Percentiles rank a stretch among this genome's conserved stretches.
phyloP scores from a whole-genome alignment of 139 green algal genomes.

The Marvania coccoides region DNA sequence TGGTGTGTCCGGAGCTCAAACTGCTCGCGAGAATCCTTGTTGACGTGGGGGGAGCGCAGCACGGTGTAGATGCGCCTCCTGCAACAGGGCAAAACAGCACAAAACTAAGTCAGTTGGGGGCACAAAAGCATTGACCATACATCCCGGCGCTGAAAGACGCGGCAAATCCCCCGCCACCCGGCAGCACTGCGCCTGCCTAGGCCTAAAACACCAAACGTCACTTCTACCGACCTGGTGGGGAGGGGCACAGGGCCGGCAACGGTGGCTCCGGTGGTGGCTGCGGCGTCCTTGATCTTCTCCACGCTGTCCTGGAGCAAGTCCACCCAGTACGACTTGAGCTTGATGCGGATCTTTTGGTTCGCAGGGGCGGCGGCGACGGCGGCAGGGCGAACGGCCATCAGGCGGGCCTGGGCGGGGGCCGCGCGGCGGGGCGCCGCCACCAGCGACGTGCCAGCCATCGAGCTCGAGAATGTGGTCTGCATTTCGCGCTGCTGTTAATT shows the following conservation, averaged over 20 bases:
- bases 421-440: neutral
- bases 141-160: too few relatives aligned
- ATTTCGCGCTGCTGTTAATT: slow-evolving; percentile 4
- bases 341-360: slow-evolving; percentile 57
- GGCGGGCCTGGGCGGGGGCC: neutral
- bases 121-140: too few relatives aligned
- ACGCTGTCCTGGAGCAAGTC: slow-evolving; percentile 38
- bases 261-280: slow-evolving; percentile 41
- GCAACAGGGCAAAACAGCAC: neutral
- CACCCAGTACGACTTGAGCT: slow-evolving; percentile 59
- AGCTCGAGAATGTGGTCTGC: slow-evolving; percentile 7
- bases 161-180: too few relatives aligned
- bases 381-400: neutral
- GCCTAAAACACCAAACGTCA: neutral
- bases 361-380: neutral
- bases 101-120: too few relatives aligned
- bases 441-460: slow-evolving; percentile 6
- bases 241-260: slow-evolving; percentile 62
- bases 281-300: slow-evolving; percentile 54
- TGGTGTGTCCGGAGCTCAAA: slow-evolving; percentile 75
- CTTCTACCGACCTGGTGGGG: slow-evolving; percentile 37
- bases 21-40: slow-evolving; percentile 84
- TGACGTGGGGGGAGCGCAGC: slow-evolving; percentile 75
- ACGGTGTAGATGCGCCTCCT: slow-evolving; percentile 53
- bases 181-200: too few relatives aligned